Evolutionary conservation across 1,284 basidiomycete species (phyloP).

Genomic region (Trichosporon asahii): DNA sequence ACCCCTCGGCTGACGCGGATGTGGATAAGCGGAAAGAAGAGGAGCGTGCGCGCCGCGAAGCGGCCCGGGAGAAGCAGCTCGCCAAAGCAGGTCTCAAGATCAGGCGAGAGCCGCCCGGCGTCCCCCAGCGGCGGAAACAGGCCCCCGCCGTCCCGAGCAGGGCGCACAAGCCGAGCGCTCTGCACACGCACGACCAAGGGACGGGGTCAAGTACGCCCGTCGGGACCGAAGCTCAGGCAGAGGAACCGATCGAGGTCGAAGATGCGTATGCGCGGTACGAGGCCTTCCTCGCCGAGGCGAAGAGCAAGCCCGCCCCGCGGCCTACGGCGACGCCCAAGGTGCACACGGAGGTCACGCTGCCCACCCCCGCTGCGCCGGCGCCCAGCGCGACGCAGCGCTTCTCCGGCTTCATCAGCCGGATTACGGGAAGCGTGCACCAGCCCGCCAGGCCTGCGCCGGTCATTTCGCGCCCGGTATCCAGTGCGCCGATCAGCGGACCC

Average conservation of each 20-base stretch:
- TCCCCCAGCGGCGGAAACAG: constrained; percentile 20
- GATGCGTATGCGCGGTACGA: constrained; percentile 91
- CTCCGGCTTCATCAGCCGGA: not conserved
- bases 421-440: not conserved
- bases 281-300: constrained; percentile 61
- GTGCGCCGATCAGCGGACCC: constrained; percentile 3
- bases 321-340: not conserved
- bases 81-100: constrained; percentile 83
- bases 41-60: constrained; percentile 65
- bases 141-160: constrained; percentile 15
- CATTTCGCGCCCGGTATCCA: constrained; percentile 8
- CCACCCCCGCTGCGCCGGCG: not conserved
- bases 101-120: constrained; percentile 40
- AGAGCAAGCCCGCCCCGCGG: not conserved
- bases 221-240: not conserved
- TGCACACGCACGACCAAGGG: not conserved
- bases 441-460: not conserved
- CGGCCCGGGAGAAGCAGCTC: constrained; percentile 73
- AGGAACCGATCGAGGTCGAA: constrained; percentile 56
- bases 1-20: constrained; percentile 51
- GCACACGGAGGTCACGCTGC: not conserved
- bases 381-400: not conserved
- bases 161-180: not conserved
- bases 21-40: constrained; percentile 51
- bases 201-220: not conserved